phyloP scores from a whole-genome alignment of 2,329 filamentous ascomycete genomes.

The Colletotrichum sp. region DNA sequence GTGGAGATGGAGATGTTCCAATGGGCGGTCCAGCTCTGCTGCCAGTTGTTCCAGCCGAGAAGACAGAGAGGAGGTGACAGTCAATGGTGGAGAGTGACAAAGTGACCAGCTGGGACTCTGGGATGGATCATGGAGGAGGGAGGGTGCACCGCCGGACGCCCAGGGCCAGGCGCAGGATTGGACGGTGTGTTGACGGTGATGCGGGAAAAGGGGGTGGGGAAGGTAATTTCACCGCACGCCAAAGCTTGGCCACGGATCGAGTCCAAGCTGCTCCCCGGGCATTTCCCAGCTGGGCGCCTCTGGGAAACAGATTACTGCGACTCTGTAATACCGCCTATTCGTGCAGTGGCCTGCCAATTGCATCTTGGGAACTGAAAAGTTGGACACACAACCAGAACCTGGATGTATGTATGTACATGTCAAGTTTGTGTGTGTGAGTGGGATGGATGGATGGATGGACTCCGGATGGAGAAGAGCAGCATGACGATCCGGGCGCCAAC shows the following conservation, averaged over 20 bases:
- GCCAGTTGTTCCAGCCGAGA: background rate
- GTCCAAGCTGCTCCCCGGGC: conserved; percentile 6
- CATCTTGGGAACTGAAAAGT: background rate
- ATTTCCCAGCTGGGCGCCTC: background rate
- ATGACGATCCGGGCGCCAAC: background rate
- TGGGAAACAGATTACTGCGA: background rate
- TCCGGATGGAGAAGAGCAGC: background rate
- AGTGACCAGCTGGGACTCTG: background rate
- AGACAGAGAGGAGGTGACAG: background rate
- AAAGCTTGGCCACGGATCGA: conserved; percentile 12
- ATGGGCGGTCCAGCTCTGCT: background rate
- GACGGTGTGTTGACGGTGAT: conserved; percentile 9
- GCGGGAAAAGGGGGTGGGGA: conserved; percentile 21
- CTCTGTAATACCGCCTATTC: background rate
- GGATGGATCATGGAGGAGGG: background rate
- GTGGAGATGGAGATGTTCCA: background rate
- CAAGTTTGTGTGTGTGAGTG: background rate
- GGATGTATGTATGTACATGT: background rate
- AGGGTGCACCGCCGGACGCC: background rate
- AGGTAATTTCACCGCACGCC: conserved; percentile 17
- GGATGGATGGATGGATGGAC: background rate
- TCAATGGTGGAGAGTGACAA: background rate
- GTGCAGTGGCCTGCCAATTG: background rate
- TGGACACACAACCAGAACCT: background rate
- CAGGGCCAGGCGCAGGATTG: conserved; percentile 4